These are phyloP conservation scores for Crithidia fasciculata DNA, from an alignment of 208 protist species.

Conservation along the genomic window DNA sequence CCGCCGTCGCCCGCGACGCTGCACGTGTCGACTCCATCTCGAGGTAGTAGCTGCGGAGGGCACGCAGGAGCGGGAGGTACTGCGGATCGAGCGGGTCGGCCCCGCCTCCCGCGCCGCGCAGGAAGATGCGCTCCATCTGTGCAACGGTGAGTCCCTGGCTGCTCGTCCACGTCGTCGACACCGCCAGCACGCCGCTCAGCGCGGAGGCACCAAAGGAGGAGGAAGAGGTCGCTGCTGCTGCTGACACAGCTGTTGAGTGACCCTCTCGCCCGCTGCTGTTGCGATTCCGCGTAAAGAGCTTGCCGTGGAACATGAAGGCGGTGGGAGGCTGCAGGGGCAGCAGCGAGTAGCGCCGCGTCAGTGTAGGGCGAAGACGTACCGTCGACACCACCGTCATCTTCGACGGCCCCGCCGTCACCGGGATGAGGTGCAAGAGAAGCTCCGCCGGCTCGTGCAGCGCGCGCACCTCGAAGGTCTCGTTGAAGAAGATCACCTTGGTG, in stretches of 20 bases:
- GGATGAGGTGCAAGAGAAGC: slow-evolving; percentile 82
- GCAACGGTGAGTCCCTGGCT: slow-evolving; percentile 53
- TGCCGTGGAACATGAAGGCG: slow-evolving; percentile 57
- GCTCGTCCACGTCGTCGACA: slow-evolving; percentile 79
- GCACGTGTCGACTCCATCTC: slow-evolving; percentile 28
- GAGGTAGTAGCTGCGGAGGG: slow-evolving; percentile 66
- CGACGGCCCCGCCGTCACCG: slow-evolving; percentile 34
- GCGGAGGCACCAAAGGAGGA: not conserved
- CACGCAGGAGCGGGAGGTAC: slow-evolving; percentile 54
- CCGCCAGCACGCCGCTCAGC: slow-evolving; percentile 56
- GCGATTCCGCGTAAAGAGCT: slow-evolving; percentile 31
- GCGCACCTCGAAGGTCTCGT: slow-evolving; percentile 86
- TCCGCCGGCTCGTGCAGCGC: slow-evolving; percentile 68
- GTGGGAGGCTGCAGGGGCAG: slow-evolving; percentile 70
- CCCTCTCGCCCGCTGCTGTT: not conserved
- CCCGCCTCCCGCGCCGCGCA: slow-evolving; percentile 25
- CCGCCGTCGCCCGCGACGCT: not conserved
- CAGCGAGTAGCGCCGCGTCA: slow-evolving; percentile 53
- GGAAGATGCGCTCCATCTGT: slow-evolving; percentile 72
- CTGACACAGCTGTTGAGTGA: no score
- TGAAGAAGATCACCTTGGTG: slow-evolving; percentile 64
- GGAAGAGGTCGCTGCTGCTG: not conserved
- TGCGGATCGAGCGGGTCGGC: slow-evolving; percentile 78
- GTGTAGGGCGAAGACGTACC: slow-evolving; percentile 57
- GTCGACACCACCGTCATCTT: slow-evolving; percentile 58